A percentile compares a stretch with the other conserved stretches of the same genome.
phyloP scores from a whole-genome alignment of 106 monocot species.

The Chionographis japonica region DNA sequence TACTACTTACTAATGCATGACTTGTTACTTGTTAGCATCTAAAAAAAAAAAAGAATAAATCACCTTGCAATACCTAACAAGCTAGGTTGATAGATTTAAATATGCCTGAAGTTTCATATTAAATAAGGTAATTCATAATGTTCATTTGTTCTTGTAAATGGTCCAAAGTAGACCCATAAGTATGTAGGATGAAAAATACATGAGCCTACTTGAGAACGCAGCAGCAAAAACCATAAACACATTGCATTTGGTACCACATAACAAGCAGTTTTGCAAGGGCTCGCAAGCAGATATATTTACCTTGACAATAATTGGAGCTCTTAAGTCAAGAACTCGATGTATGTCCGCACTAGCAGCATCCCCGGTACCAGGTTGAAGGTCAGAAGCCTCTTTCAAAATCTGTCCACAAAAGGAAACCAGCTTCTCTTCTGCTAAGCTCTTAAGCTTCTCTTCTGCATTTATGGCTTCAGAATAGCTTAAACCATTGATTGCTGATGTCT shows the following conservation, averaged over 20 bases:
- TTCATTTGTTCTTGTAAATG: background rate
- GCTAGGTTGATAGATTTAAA: too few relatives aligned
- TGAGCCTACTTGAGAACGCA: background rate
- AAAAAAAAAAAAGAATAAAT: too few relatives aligned
- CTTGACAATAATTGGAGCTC: slow-evolving; percentile 94
- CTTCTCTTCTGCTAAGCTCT: slow-evolving; percentile 82
- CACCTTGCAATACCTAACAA: too few relatives aligned
- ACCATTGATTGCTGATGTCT: background rate
- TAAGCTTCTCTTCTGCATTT: slow-evolving; percentile 51
- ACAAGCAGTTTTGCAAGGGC: background rate
- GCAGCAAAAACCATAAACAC: background rate
- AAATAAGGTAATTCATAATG: too few relatives aligned
- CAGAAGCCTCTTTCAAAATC: slow-evolving; percentile 87
- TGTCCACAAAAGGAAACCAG: slow-evolving; percentile 86
- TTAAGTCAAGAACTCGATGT: slow-evolving; percentile 76
- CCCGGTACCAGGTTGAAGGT: slow-evolving; percentile 58
- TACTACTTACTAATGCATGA: too few relatives aligned
- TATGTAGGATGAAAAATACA: background rate
- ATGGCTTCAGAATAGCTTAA: slow-evolving; percentile 9
- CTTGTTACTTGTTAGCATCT: too few relatives aligned
- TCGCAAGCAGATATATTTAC: slow-evolving; percentile 28
- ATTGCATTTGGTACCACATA: background rate
- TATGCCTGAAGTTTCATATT: too few relatives aligned
- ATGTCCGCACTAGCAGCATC: slow-evolving; percentile 66
- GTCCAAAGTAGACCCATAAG: background rate